phyloP scores from a whole-genome alignment of 208 protist genomes.

The Porcisia hertigi region DNA sequence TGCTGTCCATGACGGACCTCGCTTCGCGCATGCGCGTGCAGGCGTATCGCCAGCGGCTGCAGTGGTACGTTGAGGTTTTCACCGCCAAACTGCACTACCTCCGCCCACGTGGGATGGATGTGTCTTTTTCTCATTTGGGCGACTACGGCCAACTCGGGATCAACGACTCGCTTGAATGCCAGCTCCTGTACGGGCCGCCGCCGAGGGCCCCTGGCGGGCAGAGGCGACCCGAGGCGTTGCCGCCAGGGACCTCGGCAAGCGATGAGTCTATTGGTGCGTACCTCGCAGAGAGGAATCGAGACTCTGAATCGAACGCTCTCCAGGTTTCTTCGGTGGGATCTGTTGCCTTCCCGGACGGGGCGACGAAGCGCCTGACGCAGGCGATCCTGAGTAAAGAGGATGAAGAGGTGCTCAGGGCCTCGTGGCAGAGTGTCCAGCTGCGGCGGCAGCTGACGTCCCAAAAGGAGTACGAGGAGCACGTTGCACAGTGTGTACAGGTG shows the following conservation, averaged over 20 bases:
- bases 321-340: constrained; percentile 14
- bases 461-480: constrained; percentile 57
- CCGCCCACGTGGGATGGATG: constrained; percentile 75
- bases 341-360: constrained; percentile 20
- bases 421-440: constrained; percentile 63
- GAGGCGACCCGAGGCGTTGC: constrained; percentile 8
- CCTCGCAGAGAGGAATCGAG: constrained; percentile 34
- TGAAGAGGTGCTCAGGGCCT: constrained; percentile 38
- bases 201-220: constrained; percentile 6
- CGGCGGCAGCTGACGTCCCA: constrained; percentile 38
- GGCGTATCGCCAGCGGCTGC: constrained; percentile 74
- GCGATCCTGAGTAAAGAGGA: constrained; percentile 26
- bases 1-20: constrained; percentile 65
- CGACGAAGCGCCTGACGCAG: constrained; percentile 41
- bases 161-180: constrained; percentile 64
- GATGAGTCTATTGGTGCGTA: constrained; percentile 37
- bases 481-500: constrained; percentile 74
- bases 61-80: constrained; percentile 88
- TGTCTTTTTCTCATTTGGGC: constrained; percentile 79
- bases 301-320: constrained; percentile 23
- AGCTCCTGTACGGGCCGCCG: constrained; percentile 77
- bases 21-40: constrained; percentile 54
- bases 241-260: constrained; percentile 8
- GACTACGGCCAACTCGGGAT: constrained; percentile 84
- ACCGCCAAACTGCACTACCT: constrained; percentile 63